These are phyloP conservation scores for Diaporthe ampelina DNA, from an alignment of 2,329 filamentous ascomycete genomes.

Conservation along the genomic window DNA sequence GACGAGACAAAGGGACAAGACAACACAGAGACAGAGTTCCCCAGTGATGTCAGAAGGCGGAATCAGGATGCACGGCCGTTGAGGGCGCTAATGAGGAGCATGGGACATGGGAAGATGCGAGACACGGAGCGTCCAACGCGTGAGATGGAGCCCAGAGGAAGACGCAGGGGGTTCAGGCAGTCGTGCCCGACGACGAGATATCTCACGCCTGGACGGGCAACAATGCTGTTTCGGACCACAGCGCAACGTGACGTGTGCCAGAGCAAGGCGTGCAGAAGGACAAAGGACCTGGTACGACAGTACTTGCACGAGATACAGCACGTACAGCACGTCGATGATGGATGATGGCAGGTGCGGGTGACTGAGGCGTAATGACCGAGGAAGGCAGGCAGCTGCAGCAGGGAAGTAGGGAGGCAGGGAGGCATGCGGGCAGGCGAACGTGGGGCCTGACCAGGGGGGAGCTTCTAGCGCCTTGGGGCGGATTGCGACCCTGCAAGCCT, in stretches of 20 bases:
- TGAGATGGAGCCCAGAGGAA: neutral
- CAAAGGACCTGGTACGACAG: neutral
- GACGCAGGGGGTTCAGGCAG: conserved; percentile 11
- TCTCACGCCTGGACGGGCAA: neutral
- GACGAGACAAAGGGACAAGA: neutral
- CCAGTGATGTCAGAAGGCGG: conserved; percentile 27
- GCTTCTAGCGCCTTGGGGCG: conserved; percentile 4
- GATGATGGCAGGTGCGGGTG: conserved; percentile 27
- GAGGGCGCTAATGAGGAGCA: neutral
- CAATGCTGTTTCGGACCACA: neutral
- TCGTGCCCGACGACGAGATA: conserved; percentile 23
- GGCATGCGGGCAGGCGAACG: neutral
- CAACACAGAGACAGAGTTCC: conserved; percentile 1
- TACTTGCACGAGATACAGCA: conserved; percentile 3
- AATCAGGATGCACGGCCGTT: conserved; percentile 31
- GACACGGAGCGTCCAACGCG: conserved; percentile 14
- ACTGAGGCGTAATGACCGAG: conserved; percentile 15
- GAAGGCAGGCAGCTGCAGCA: conserved; percentile 20
- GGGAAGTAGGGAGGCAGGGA: conserved; percentile 3
- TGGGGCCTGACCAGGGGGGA: conserved; percentile 18
- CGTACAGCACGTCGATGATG: conserved; percentile 1
- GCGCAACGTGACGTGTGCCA: conserved; percentile 20
- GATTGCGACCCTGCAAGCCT: neutral
- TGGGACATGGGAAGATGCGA: conserved; percentile 1
- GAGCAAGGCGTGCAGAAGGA: conserved; percentile 1